These are phyloP conservation scores for Alternaria sp. DNA, from an alignment of 2,329 filamentous ascomycete species.

Conservation along the genomic window DNA sequence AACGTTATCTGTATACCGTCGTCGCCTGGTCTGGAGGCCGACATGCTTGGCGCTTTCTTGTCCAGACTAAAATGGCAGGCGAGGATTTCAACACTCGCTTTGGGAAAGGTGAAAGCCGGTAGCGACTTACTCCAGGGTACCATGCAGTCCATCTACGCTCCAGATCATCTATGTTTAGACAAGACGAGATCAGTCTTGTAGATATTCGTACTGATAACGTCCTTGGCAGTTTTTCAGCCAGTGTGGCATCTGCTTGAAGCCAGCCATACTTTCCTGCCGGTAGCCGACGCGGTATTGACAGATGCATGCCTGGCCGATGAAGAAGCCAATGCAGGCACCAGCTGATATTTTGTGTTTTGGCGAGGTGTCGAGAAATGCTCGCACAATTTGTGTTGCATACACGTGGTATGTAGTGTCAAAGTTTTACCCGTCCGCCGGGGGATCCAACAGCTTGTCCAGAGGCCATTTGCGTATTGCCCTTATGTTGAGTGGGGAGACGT, in stretches of 20 bases:
- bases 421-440: slow-evolving; percentile 27
- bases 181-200: not conserved
- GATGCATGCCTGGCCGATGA: not conserved
- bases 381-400: not conserved
- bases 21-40: slow-evolving; percentile 26
- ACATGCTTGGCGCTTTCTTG: slow-evolving; percentile 10
- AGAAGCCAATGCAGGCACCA: not conserved
- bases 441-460: slow-evolving; percentile 38
- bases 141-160: not conserved
- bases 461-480: slow-evolving; percentile 48
- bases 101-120: not conserved
- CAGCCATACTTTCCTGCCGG: not conserved
- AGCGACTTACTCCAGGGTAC: not conserved
- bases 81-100: not conserved
- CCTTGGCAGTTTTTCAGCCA: not conserved
- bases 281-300: not conserved
- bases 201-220: not conserved
- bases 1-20: slow-evolving; percentile 11
- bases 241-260: not conserved
- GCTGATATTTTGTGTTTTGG: not conserved
- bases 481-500: slow-evolving; percentile 33
- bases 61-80: slow-evolving; percentile 1
- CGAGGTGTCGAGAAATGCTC: not conserved
- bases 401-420: not conserved
- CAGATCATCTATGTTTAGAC: slow-evolving; percentile 5